A percentile compares a stretch with the other conserved stretches of the same genome.
Conservation (phyloP, 345 rosid genomes). For the Corymbia maculata region DNA sequence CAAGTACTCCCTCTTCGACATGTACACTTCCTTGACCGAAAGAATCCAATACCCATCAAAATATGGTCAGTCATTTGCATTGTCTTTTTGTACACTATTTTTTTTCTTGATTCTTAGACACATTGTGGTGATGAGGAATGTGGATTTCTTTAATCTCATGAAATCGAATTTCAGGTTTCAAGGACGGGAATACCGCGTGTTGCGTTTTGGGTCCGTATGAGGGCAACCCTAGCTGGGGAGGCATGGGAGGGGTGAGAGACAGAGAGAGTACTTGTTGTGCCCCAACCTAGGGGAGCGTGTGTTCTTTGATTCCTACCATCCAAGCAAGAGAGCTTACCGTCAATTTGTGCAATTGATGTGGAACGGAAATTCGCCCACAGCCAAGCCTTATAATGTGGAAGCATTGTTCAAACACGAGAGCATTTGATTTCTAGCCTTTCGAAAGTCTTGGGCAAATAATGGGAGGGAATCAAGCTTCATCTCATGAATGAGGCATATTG, state of each 20-base stretch:
- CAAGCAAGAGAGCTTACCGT: background rate
- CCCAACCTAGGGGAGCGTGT: background rate
- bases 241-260: background rate
- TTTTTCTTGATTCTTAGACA: no score
- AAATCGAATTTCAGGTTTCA: background rate
- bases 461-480: no score
- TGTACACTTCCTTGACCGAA: background rate
- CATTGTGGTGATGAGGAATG: no score
- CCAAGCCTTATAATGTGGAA: background rate
- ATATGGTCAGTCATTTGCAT: constrained; percentile 5
- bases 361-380: background rate
- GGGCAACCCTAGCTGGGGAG: background rate
- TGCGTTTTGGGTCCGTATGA: constrained; percentile 6
- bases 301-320: background rate
- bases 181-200: constrained; percentile 1
- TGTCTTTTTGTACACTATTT: background rate
- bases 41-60: background rate
- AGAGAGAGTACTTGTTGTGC: no score
- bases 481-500: no score
- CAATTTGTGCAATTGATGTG: constrained; percentile 6
- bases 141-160: background rate
- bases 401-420: background rate
- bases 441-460: no score
- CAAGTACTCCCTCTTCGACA: constrained; percentile 15
- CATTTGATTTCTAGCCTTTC: background rate